These are phyloP conservation scores for Tolypocladium sp. DNA, from an alignment of 2,329 filamentous ascomycete species.

Conservation along the genomic window DNA sequence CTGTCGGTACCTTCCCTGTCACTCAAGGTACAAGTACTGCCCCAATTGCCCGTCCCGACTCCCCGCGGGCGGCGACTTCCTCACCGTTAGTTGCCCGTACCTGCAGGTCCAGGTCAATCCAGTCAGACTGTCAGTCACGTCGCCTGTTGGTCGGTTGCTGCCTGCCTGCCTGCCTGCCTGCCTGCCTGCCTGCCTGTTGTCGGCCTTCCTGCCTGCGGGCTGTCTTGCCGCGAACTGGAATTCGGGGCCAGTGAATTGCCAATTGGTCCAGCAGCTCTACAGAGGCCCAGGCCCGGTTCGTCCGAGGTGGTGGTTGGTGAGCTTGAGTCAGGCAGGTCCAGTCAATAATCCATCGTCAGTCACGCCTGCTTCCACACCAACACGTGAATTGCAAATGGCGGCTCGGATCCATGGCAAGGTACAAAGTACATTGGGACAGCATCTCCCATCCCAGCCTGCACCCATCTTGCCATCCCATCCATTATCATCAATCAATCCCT, in stretches of 20 bases:
- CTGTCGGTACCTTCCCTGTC: background rate
- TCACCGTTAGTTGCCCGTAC: background rate
- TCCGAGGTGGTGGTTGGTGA: background rate
- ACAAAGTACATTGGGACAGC: background rate
- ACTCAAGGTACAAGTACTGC: background rate
- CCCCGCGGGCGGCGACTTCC: background rate
- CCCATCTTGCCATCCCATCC: background rate
- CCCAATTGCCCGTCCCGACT: background rate
- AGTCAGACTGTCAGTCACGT: background rate
- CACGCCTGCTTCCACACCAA: background rate
- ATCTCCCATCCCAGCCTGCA: background rate
- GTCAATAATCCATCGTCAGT: background rate
- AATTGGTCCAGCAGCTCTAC: background rate
- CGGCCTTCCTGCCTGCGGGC: background rate
- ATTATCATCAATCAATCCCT: background rate
- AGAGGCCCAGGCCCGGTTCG: too few species aligned
- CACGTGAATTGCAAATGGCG: background rate
- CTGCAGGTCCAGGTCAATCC: background rate
- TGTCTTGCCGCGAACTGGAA: too few species aligned
- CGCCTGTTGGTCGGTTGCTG: background rate
- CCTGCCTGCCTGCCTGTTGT: background rate
- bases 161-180: background rate
- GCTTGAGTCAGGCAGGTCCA: background rate
- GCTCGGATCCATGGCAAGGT: background rate
- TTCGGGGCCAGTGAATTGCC: too few species aligned